Percentiles rank a stretch among this genome's conserved stretches.
Conservation (phyloP, 2,329 filamentous ascomycete genomes). For the Orbilia ellipsospora region DNA sequence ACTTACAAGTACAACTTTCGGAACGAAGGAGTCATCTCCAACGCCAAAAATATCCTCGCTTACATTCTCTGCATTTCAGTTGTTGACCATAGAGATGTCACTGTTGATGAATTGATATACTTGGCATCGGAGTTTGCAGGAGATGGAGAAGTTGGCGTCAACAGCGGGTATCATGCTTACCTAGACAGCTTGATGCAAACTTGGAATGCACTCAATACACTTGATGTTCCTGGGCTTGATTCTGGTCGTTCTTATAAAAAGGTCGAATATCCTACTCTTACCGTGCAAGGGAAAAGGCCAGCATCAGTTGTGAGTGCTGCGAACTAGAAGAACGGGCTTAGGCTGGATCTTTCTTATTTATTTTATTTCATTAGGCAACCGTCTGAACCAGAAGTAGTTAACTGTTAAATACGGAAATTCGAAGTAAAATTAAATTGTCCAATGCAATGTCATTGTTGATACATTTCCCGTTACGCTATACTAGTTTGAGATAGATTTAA, state of each 20-base stretch:
- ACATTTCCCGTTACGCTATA: too few relatives aligned
- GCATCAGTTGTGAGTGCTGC: not conserved
- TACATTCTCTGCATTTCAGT: slow-evolving; percentile 4
- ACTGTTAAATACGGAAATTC: too few relatives aligned
- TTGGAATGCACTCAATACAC: not conserved
- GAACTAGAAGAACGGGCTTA: not conserved
- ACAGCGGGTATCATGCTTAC: not conserved
- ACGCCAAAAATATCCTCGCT: not conserved
- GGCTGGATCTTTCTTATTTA: too few relatives aligned
- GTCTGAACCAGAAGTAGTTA: too few relatives aligned
- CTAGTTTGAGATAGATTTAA: too few relatives aligned
- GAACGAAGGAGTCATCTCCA: not conserved
- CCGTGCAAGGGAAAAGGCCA: not conserved
- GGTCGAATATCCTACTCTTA: not conserved
- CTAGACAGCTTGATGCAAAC: slow-evolving; percentile 2
- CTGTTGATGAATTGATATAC: slow-evolving; percentile 2
- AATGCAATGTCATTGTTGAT: too few relatives aligned
- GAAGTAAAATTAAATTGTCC: too few relatives aligned
- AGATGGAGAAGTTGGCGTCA: not conserved
- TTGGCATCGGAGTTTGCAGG: slow-evolving; percentile 6
- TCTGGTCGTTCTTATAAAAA: not conserved
- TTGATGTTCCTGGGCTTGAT: slow-evolving; percentile 3
- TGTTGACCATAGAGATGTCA: not conserved
- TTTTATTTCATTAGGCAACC: too few relatives aligned
- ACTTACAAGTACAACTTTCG: slow-evolving; percentile 1